Evolutionary conservation across 1,284 basidiomycete species (phyloP), one percentile per base, ranked within the genome.

Genomic region (Neotropicomus parvogracilis): DNA sequence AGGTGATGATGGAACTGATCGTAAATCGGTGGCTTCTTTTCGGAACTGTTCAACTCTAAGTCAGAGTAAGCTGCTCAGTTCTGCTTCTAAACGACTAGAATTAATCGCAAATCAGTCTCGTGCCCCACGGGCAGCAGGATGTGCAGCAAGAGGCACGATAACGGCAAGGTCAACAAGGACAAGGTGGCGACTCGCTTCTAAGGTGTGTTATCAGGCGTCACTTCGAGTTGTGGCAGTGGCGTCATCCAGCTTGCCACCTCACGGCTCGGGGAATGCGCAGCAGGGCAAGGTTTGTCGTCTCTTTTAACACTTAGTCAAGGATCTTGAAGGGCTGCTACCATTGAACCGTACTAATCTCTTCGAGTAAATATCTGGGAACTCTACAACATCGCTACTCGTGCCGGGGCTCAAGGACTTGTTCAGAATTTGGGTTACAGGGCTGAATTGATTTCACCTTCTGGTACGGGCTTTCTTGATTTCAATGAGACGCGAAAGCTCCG

Each of bases 271-370:
- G 6, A 28, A 6, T 17, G 5, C 27, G 9, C 33, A 39, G 27
- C 33, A 39, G 14, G 29, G 36, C 2, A 14, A 11, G 21, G 54
- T 49, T 38, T 28, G 26, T 12, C 7, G 9, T 36, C 13, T n/a
- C 44, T 33, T 38, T 35, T 17, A 28, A 29, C 11, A 10, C 13
- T 21, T 20, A 3, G 3, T 35, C 21, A 27, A 14, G 7, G 35
- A 33, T 35, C 20, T 14, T 12, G 19, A 40, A 56, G 56, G 36
- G 29, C 31, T 41, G 19, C 35, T n/a, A 34, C 12, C 40, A 20
- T 19, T 41, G 29, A 55, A 20, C 2, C 24, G 8, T 8, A 24
- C 8, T 8, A 4, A 24, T 8, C 8, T 24, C 24, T 24, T 8
- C 24, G 8, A 24, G 24, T 4, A 24, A 24, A 24, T n/a, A n/a